phyloP scores from a whole-genome alignment of 495 filamentous ascomycete genomes.

The Cercophora sp. region DNA sequence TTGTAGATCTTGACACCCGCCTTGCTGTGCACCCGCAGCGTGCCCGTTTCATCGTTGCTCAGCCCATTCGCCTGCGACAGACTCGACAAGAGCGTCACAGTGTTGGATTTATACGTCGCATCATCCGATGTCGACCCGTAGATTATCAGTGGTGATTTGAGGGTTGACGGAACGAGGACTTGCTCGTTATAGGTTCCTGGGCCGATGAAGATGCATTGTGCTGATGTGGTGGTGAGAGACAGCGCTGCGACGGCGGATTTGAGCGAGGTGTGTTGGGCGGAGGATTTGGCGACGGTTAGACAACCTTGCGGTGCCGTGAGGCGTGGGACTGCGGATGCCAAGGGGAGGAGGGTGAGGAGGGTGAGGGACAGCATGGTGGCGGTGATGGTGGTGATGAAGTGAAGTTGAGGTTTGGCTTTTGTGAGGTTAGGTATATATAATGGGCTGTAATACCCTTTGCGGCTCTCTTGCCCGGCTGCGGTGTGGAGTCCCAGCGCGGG shows the following conservation, averaged over 20 bases:
- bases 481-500: background rate
- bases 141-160: constrained; percentile 48
- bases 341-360: constrained; percentile 23
- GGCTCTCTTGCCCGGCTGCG: too few species aligned
- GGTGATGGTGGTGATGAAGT: background rate
- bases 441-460: too few species aligned
- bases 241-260: constrained; percentile 55
- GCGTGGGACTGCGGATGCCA: constrained; percentile 37
- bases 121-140: constrained; percentile 60
- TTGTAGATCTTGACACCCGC: constrained; percentile 59
- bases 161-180: constrained; percentile 49
- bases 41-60: constrained; percentile 47
- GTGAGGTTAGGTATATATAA: too few species aligned
- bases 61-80: constrained; percentile 40
- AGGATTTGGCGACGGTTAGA: constrained; percentile 46
- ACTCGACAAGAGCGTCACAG: constrained; percentile 54
- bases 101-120: constrained; percentile 50
- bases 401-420: too few species aligned
- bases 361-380: constrained; percentile 19
- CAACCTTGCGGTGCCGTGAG: constrained; percentile 49
- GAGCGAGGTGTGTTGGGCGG: constrained; percentile 45
- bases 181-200: constrained; percentile 29
- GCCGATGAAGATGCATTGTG: constrained; percentile 62
- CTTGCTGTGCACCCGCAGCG: constrained; percentile 49
- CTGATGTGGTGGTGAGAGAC: constrained; percentile 32